phyloP scores from a whole-genome alignment of 2,329 filamentous ascomycete genomes.

The Davidsoniella australis region DNA sequence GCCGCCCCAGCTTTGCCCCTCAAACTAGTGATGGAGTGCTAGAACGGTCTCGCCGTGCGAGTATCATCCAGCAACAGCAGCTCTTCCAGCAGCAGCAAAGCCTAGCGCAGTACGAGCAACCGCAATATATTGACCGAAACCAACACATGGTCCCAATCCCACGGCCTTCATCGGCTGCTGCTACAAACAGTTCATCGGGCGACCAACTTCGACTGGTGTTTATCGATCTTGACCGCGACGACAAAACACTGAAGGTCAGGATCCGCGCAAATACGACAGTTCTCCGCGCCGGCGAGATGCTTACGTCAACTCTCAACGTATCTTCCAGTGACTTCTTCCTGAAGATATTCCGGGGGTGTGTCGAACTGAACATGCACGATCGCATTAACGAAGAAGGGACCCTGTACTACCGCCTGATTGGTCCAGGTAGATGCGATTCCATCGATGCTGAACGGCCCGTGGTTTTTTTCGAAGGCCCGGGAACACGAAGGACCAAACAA shows the following conservation, averaged over 20 bases:
- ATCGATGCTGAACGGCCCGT: background rate
- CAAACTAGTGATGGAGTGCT: background rate
- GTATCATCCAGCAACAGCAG: conserved; percentile 4
- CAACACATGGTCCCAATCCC: background rate
- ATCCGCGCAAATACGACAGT: conserved; percentile 1
- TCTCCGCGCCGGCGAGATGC: conserved; percentile 1
- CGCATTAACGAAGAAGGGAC: conserved; percentile 5
- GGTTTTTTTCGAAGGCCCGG: background rate
- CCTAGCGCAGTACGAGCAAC: background rate
- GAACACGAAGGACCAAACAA: background rate
- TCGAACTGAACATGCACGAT: conserved; percentile 4
- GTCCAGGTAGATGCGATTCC: background rate
- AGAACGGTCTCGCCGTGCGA: background rate
- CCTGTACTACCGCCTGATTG: conserved; percentile 7
- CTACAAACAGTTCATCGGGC: conserved; percentile 10
- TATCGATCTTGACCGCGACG: conserved; percentile 5
- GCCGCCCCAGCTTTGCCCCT: conserved; percentile 1
- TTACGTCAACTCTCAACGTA: conserved; percentile 1
- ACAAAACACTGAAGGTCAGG: conserved; percentile 2
- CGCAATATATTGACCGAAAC: too few relatives aligned
- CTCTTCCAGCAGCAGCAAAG: background rate
- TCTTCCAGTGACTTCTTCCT: conserved; percentile 6
- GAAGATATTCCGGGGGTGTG: conserved; percentile 5
- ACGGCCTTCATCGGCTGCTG: conserved; percentile 9
- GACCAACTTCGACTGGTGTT: conserved; percentile 5